Percentiles rank a stretch among this genome's conserved stretches.
phyloP scores from a whole-genome alignment of 768 basidiomycete genomes.

The Psilocybe cubensis region DNA sequence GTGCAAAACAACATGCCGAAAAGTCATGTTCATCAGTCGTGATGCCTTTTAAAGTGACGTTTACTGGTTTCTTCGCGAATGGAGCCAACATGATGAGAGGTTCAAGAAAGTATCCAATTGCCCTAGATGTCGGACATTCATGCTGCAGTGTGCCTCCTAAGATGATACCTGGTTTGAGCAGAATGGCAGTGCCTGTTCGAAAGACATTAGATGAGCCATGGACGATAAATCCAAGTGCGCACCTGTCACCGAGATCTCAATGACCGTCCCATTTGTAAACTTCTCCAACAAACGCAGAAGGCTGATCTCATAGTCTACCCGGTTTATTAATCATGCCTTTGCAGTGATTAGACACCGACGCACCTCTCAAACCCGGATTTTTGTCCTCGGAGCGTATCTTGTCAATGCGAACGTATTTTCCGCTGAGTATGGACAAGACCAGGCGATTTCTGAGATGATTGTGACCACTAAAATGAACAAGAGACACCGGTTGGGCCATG shows the following conservation, averaged over 20 bases:
- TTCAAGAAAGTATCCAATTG: conserved; percentile 94
- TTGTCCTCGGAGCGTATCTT: conserved; percentile 91
- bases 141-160: conserved; percentile 81
- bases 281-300: conserved; percentile 87
- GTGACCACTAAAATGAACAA: conserved; percentile 77
- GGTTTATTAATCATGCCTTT: background rate
- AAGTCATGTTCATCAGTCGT: conserved; percentile 94
- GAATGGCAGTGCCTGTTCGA: conserved; percentile 79
- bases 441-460: conserved; percentile 83
- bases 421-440: conserved; percentile 88
- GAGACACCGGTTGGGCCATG: conserved; percentile 45
- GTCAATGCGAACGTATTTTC: conserved; percentile 82
- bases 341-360: conserved; percentile 12
- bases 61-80: conserved; percentile 86
- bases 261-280: conserved; percentile 89
- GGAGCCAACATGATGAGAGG: conserved; percentile 89
- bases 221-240: conserved; percentile 21
- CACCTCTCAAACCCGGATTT: conserved; percentile 93
- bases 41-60: conserved; percentile 83
- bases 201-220: background rate
- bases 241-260: conserved; percentile 98
- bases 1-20: conserved; percentile 54
- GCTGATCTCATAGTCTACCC: conserved; percentile 88
- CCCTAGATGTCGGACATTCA: conserved; percentile 87
- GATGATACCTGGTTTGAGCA: conserved; percentile 92